Conservation (phyloP, 257 asterid genomes). For the Ajuga chamaepitys region DNA sequence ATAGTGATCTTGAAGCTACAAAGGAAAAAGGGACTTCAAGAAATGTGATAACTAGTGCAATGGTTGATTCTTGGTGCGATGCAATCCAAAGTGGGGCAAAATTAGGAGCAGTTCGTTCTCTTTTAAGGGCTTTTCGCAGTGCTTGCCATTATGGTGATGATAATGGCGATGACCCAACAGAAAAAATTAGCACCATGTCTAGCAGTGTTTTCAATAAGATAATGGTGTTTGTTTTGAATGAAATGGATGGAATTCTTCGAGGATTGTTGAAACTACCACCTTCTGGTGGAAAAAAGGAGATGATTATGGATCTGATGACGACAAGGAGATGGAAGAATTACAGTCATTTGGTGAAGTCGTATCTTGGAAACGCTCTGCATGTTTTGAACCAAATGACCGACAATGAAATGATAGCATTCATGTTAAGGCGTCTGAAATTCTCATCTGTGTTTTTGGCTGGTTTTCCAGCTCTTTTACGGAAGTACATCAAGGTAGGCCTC, state of each 20-base stretch:
- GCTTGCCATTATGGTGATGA: slow-evolving; percentile 98
- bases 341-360: slow-evolving; percentile 83
- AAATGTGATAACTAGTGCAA: slow-evolving; percentile 60
- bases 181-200: slow-evolving; percentile 69
- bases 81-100: slow-evolving; percentile 48
- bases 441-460: slow-evolving; percentile 75
- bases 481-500: slow-evolving; percentile 66
- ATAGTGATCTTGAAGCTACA: slow-evolving; percentile 23
- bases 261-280: slow-evolving; percentile 54
- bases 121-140: slow-evolving; percentile 69
- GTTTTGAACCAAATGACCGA: slow-evolving; percentile 92
- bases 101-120: slow-evolving; percentile 68
- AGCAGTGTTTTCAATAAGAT: slow-evolving; percentile 80
- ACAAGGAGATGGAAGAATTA: slow-evolving; percentile 74
- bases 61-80: slow-evolving; percentile 82
- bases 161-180: slow-evolving; percentile 44
- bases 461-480: slow-evolving; percentile 82
- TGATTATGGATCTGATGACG: slow-evolving; percentile 41
- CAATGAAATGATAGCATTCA: slow-evolving; percentile 77
- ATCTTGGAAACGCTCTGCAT: slow-evolving; percentile 88
- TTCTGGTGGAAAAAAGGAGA: slow-evolving; percentile 70
- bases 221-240: slow-evolving; percentile 75
- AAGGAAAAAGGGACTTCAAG: slow-evolving; percentile 35
- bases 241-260: slow-evolving; percentile 88
- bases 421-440: slow-evolving; percentile 55